Conservation (phyloP, 352 stramenopile genomes). For the Pythium scleroteichum region DNA sequence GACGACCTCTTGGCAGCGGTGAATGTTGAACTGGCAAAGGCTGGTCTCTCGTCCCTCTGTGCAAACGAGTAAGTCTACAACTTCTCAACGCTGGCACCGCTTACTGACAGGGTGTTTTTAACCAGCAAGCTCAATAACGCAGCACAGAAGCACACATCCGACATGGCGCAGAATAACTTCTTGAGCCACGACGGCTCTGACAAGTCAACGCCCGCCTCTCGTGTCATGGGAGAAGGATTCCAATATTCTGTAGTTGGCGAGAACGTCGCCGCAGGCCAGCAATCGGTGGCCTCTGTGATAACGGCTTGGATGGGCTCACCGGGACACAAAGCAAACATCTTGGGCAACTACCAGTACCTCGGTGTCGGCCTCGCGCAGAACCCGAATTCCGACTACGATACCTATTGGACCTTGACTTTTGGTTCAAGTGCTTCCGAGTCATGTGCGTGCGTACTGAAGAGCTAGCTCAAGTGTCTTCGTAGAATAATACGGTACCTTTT, state of each 20-base stretch:
- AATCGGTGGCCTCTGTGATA: conserved; percentile 21
- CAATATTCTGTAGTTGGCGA: conserved; percentile 8
- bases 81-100: no score
- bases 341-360: conserved; percentile 27
- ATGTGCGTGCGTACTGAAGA: conserved; percentile 14
- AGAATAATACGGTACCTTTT: neutral
- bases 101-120: neutral
- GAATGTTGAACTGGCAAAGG: no score
- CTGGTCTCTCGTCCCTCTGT: neutral
- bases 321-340: conserved; percentile 26
- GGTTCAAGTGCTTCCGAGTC: conserved; percentile 10
- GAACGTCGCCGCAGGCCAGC: conserved; percentile 21
- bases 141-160: conserved; percentile 16
- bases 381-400: conserved; percentile 11
- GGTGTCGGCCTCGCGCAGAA: conserved; percentile 14
- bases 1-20: no score
- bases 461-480: neutral
- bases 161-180: conserved; percentile 21
- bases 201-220: neutral
- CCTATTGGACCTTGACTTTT: conserved; percentile 18
- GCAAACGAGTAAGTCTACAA: neutral
- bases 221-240: conserved; percentile 15
- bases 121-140: conserved; percentile 16
- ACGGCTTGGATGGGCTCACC: conserved; percentile 29
- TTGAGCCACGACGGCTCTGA: conserved; percentile 12